These are phyloP conservation scores for Nakataea oryzae DNA, from an alignment of 2,329 filamentous ascomycete species.

Conservation along the genomic window DNA sequence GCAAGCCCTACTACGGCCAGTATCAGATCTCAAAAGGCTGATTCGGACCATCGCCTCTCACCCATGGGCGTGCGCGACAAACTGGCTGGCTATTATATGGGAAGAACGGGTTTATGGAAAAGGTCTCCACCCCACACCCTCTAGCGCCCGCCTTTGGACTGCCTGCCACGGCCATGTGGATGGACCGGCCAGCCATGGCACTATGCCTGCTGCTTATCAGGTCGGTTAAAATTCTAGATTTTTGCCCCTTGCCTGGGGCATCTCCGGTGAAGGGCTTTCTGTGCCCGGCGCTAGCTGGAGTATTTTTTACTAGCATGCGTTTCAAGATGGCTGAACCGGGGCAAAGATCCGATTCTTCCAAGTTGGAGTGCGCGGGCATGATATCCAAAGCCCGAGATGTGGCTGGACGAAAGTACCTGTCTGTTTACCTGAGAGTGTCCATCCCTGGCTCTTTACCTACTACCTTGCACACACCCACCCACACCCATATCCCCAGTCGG, in stretches of 20 bases:
- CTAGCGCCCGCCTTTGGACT: neutral
- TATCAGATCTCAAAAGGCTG: neutral
- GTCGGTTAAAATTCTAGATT: constrained; percentile 16
- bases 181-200: neutral
- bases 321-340: neutral
- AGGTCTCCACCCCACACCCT: neutral
- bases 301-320: neutral
- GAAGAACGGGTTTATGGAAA: neutral
- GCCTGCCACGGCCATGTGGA: neutral
- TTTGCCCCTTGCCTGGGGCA: neutral
- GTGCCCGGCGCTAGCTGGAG: neutral
- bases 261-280: neutral
- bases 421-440: neutral
- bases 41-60: neutral
- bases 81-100: constrained; percentile 6
- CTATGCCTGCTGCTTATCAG: constrained; percentile 13
- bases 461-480: too few species aligned
- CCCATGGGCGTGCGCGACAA: constrained; percentile 1
- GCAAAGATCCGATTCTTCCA: constrained; percentile 3
- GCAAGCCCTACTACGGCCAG: neutral
- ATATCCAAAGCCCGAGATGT: neutral
- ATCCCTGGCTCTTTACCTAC: neutral
- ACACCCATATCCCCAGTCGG: neutral
- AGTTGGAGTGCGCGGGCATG: neutral
- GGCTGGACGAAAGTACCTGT: neutral